Percentiles rank a stretch among this genome's conserved stretches.
phyloP scores from a whole-genome alignment of 2,329 filamentous ascomycete species.

The Penicillium sp. region DNA sequence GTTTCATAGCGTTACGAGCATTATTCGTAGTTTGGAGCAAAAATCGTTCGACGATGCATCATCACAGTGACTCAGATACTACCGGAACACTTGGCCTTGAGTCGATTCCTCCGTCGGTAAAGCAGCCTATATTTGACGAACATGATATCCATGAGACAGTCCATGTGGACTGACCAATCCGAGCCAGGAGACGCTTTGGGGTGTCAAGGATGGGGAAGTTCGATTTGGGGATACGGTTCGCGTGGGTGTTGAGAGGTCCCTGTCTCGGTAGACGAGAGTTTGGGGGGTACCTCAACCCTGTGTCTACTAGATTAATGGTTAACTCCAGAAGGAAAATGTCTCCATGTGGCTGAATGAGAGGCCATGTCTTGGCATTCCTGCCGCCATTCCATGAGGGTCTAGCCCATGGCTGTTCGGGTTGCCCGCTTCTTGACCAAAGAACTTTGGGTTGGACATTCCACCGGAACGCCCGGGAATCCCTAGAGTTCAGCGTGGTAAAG shows the following conservation, averaged over 20 bases:
- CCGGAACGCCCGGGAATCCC: background rate
- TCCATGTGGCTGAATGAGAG: background rate
- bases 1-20: background rate
- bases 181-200: background rate
- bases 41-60: background rate
- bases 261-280: background rate
- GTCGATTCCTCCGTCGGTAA: background rate
- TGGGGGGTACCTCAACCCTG: too few species aligned
- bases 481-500: background rate
- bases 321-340: background rate
- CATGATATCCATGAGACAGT: background rate
- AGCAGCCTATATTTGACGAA: background rate
- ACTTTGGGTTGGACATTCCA: background rate
- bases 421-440: background rate
- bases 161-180: background rate
- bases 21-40: background rate
- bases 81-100: background rate
- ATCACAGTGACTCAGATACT: background rate
- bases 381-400: background rate
- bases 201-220: background rate
- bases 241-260: background rate
- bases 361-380: background rate
- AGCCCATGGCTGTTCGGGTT: background rate
- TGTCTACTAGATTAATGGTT: background rate
- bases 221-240: background rate